A percentile compares a stretch with the other conserved stretches of the same genome.
Evolutionary conservation across 2,329 filamentous ascomycete genomes (phyloP).

Genomic region (Curvularia spicifera): DNA sequence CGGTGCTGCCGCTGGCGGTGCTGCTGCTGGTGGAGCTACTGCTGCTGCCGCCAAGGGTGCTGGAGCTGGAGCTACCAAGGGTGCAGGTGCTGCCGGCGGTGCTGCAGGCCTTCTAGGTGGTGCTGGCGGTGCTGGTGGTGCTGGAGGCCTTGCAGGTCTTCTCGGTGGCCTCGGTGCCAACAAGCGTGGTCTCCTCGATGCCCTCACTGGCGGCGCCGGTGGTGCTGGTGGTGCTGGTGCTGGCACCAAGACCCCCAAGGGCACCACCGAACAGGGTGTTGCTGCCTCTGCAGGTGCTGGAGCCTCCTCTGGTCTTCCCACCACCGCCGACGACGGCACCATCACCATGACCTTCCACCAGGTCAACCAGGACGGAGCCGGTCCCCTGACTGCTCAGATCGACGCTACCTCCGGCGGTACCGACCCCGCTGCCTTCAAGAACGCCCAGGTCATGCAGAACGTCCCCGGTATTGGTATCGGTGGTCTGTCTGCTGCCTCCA

Average conservation of each 20-base stretch:
- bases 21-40: constrained; percentile 5
- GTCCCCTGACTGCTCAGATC: constrained; percentile 65
- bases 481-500: constrained; percentile 65
- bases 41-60: constrained; percentile 9
- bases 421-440: constrained; percentile 65
- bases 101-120: not conserved
- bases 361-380: constrained; percentile 74
- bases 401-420: constrained; percentile 69
- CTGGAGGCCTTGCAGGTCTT: constrained; percentile 4
- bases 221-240: constrained; percentile 26
- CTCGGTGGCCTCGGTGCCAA: constrained; percentile 3
- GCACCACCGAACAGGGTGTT: constrained; percentile 61
- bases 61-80: constrained; percentile 7
- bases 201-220: constrained; percentile 26
- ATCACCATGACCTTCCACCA: constrained; percentile 71
- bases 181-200: constrained; percentile 38
- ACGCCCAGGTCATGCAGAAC: constrained; percentile 64
- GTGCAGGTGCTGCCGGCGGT: constrained; percentile 54
- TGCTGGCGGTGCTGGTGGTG: constrained; percentile 6
- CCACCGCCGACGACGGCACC: constrained; percentile 64
- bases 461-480: constrained; percentile 65
- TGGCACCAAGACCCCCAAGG: constrained; percentile 56
- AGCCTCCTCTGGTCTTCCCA: constrained; percentile 63
- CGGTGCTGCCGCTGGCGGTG: constrained; percentile 35
- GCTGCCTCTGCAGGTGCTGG: constrained; percentile 62